Evolutionary conservation across 2,329 filamentous ascomycete genomes (phyloP).

Genomic region (Parastagonospora nodorum): DNA sequence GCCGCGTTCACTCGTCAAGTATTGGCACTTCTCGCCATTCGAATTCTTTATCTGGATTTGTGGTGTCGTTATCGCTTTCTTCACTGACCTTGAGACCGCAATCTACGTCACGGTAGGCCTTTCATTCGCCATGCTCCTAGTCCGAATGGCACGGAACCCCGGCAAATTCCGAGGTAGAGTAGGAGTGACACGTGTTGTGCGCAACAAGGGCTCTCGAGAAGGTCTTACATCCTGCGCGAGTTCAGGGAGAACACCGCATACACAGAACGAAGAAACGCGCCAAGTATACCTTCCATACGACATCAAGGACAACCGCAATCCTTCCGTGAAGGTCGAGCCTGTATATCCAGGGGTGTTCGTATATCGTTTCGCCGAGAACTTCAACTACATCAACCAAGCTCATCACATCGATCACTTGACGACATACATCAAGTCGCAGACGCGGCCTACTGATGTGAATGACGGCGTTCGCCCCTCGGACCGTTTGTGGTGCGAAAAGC

Average conservation of each 20-base stretch:
- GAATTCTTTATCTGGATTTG: slow-evolving; percentile 90
- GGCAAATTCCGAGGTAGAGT: slow-evolving; percentile 30
- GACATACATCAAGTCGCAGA: slow-evolving; percentile 64
- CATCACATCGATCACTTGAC: slow-evolving; percentile 80
- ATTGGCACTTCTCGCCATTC: slow-evolving; percentile 87
- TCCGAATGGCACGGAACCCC: slow-evolving; percentile 56
- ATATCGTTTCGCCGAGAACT: slow-evolving; percentile 89
- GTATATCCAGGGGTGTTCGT: slow-evolving; percentile 85
- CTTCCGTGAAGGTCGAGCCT: slow-evolving; percentile 62
- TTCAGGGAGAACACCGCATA: slow-evolving; percentile 49
- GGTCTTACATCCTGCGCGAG: slow-evolving; percentile 32
- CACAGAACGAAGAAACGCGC: slow-evolving; percentile 3
- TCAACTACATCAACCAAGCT: slow-evolving; percentile 91
- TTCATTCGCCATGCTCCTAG: slow-evolving; percentile 77
- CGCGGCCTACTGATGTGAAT: slow-evolving; percentile 23
- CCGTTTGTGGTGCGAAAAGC: slow-evolving; percentile 61
- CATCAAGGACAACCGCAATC: slow-evolving; percentile 64
- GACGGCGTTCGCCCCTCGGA: slow-evolving; percentile 39
- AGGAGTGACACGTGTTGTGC: slow-evolving; percentile 21
- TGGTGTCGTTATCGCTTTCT: slow-evolving; percentile 85
- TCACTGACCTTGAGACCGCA: slow-evolving; percentile 82
- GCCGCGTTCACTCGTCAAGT: slow-evolving; percentile 86
- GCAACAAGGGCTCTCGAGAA: slow-evolving; percentile 58
- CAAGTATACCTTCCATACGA: slow-evolving; percentile 37
- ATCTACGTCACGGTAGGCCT: slow-evolving; percentile 83